Evolutionary conservation across 1,139 yeast species (phyloP).

Genomic region (Maudiozyma humilis): DNA sequence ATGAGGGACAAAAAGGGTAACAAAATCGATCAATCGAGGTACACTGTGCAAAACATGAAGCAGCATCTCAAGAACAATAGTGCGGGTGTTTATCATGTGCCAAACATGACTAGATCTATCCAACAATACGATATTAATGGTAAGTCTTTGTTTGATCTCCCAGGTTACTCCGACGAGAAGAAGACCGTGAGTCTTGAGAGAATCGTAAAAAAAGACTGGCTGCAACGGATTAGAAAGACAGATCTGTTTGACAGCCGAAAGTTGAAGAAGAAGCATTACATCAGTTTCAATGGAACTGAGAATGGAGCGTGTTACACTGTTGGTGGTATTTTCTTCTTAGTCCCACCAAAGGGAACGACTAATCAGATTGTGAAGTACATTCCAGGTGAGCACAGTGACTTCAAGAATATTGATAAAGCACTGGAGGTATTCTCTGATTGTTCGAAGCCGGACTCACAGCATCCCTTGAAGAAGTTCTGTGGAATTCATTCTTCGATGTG

Average conservation of each 20-base stretch:
- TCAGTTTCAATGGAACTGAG: constrained; percentile 34
- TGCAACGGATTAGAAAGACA: constrained; percentile 26
- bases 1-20: constrained; percentile 10
- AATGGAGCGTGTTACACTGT: constrained; percentile 41
- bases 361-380: constrained; percentile 33
- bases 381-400: constrained; percentile 27
- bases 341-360: constrained; percentile 39
- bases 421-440: constrained; percentile 29
- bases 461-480: constrained; percentile 32
- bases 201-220: constrained; percentile 19
- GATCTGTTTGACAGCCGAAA: constrained; percentile 19
- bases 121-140: constrained; percentile 22
- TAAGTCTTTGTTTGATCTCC: constrained; percentile 25
- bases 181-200: constrained; percentile 14
- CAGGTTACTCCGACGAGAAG: constrained; percentile 23
- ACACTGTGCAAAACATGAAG: constrained; percentile 2
- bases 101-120: constrained; percentile 28
- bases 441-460: constrained; percentile 8
- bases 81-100: constrained; percentile 30
- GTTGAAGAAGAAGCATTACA: constrained; percentile 32
- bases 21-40: background rate
- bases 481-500: constrained; percentile 30
- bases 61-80: constrained; percentile 11
- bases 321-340: constrained; percentile 55
- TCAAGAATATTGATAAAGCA: constrained; percentile 26